These are phyloP conservation scores for Candida orba DNA, from an alignment of 805 yeast genomes.

Conservation along the genomic window DNA sequence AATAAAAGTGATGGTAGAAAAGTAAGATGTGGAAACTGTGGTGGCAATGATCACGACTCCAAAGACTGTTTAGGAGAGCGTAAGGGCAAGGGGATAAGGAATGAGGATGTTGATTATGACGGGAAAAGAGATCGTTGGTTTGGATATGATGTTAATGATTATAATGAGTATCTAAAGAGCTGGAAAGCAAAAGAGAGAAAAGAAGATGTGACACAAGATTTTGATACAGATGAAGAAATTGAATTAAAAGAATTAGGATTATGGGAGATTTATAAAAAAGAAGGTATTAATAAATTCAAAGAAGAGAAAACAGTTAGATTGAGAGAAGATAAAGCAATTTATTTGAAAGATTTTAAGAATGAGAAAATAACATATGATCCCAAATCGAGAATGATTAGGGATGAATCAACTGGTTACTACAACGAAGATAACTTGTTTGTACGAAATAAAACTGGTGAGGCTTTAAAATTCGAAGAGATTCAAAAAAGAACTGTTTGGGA, in stretches of 20 bases:
- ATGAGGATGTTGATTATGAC: constrained; percentile 22
- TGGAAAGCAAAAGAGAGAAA: constrained; percentile 36
- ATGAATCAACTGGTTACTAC: constrained; percentile 26
- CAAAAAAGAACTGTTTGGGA: constrained; percentile 43
- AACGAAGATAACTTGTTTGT: constrained; percentile 42
- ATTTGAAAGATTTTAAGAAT: constrained; percentile 42
- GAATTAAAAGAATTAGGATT: constrained; percentile 36
- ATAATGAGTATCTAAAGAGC: constrained; percentile 40
- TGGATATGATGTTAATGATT: constrained; percentile 63
- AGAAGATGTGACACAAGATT: constrained; percentile 2
- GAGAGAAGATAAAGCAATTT: constrained; percentile 70
- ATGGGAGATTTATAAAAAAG: constrained; percentile 14
- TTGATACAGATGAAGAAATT: constrained; percentile 37
- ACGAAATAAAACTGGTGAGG: constrained; percentile 50
- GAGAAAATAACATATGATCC: constrained; percentile 44
- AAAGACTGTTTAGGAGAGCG: constrained; percentile 39
- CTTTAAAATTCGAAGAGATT: constrained; percentile 38
- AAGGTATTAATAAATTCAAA: constrained; percentile 25
- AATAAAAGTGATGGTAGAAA: constrained; percentile 11
- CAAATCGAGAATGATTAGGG: constrained; percentile 36
- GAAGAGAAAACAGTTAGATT: constrained; percentile 48
- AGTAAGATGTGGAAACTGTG: constrained; percentile 52
- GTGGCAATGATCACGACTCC: constrained; percentile 38
- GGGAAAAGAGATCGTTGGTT: constrained; percentile 37
- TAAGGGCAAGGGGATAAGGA: constrained; percentile 14